Conservation (phyloP, 2,329 filamentous ascomycete genomes). For the Lecanoromycetidae sp. region DNA sequence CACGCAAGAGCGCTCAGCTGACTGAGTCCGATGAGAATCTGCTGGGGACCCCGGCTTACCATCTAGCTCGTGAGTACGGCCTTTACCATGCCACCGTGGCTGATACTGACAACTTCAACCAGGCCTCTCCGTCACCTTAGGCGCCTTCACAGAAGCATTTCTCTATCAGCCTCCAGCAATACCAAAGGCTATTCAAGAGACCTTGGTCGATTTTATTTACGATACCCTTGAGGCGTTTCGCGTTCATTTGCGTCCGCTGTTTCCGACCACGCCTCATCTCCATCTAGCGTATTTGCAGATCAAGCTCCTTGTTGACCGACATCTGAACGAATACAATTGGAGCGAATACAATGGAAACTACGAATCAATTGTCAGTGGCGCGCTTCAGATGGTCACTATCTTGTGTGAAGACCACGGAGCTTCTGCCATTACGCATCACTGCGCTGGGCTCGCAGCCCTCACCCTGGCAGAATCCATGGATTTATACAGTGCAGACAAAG, state of each 20-base stretch:
- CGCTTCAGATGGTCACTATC: conserved; percentile 46
- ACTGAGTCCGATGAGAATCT: conserved; percentile 47
- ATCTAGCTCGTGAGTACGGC: conserved; percentile 49
- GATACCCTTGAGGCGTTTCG: neutral
- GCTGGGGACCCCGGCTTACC: conserved; percentile 52
- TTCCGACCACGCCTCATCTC: conserved; percentile 39
- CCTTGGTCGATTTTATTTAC: neutral
- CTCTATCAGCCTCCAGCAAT: neutral
- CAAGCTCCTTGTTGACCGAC: conserved; percentile 50
- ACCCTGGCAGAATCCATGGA: conserved; percentile 32
- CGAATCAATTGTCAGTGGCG: conserved; percentile 49
- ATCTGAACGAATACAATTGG: conserved; percentile 38
- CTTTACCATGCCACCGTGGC: conserved; percentile 10
- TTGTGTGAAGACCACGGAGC: conserved; percentile 40
- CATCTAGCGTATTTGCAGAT: conserved; percentile 61
- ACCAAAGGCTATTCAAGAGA: neutral
- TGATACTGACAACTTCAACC: neutral
- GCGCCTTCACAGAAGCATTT: neutral
- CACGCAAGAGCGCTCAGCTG: conserved; percentile 49
- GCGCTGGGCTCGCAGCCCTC: conserved; percentile 47
- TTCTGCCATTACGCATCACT: conserved; percentile 54
- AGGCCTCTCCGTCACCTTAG: conserved; percentile 45
- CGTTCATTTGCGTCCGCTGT: neutral
- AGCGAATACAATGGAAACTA: conserved; percentile 46
- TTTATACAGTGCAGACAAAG: neutral